Conservation (phyloP, 139 green algal species). For the Astrephomene gubernaculifera region DNA sequence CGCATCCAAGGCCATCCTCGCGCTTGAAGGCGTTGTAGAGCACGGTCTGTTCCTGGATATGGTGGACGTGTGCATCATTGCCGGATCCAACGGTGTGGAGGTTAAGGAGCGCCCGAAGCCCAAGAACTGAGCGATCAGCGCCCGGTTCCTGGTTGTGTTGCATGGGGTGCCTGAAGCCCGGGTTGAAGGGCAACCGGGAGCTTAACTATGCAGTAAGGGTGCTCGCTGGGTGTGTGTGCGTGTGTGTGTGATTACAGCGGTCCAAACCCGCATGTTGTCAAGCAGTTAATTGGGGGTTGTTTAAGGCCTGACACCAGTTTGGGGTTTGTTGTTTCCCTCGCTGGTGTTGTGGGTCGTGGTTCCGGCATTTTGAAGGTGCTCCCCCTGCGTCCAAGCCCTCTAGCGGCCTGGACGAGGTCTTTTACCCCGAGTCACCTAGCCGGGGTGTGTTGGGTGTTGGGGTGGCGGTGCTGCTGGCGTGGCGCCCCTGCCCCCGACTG, state of each 20-base stretch:
- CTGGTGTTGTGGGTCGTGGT: background rate
- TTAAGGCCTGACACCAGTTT: background rate
- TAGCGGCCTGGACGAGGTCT: background rate
- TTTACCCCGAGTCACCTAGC: background rate
- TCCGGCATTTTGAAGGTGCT: background rate
- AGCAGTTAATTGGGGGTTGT: no score
- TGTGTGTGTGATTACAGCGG: background rate
- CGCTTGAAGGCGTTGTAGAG: slow-evolving; percentile 95
- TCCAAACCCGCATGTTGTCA: no score
- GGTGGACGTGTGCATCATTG: slow-evolving; percentile 97
- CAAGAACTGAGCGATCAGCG: slow-evolving; percentile 29
- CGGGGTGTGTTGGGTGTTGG: no score
- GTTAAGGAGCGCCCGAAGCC: slow-evolving; percentile 72
- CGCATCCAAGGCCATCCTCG: slow-evolving; percentile 87
- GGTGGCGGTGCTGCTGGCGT: no score
- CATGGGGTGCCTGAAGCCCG: background rate
- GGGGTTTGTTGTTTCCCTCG: background rate
- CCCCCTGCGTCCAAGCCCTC: no score
- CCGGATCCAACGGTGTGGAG: slow-evolving; percentile 85
- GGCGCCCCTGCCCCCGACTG: no score
- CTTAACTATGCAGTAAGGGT: background rate
- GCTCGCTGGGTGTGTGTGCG: background rate
- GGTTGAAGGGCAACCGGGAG: background rate
- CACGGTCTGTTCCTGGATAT: slow-evolving; percentile 99
- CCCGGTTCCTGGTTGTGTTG: no score